Evolutionary conservation across 768 basidiomycete species (phyloP), one percentile per base, ranked within the genome.

Genomic region (Porpolomopsis calyptriformis): DNA sequence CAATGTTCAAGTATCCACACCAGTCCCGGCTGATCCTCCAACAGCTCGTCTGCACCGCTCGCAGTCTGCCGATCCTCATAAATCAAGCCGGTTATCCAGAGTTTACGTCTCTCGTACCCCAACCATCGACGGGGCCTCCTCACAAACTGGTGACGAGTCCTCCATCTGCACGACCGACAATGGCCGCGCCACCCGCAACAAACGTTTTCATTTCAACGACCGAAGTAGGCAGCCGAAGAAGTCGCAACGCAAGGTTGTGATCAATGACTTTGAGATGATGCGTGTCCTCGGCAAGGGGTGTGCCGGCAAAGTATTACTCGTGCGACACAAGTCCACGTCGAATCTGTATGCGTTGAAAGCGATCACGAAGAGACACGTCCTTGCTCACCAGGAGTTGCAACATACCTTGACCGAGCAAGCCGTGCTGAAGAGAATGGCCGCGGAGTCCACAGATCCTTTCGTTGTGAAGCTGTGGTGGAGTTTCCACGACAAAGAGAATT

Each of bases 181-280:
- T 45, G 64, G 66, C 49, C 42, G 46, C 18, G 52, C 51, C 31
- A 54, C 63, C 33, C 69, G 72, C 34, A 81, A 78, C 65, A 81
- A 76, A 54, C 75, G 77, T 22, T 60, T 58, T n/a, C 49, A 48
- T 37, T 59, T 59, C n/a, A 58, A 58, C 43, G 54, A 72, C 37
- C 76, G 74, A 27, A 75, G 59, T 46, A 66, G 75, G 56, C 69
- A 72, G 45, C 66, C 62, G 22, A 70, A 62, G 61, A 76, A 74
- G 56, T 76, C 77, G 56, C 81, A 76, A 47, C 74, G 78, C 44
- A 89, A 90, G 63, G 85, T 90, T 26, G 68, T 71, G 36, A 75
- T 98, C 48, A 77, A 89, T 53, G 92, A 97, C 66, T 99, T 99
- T 60, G 91, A 98, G 68, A 88, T 98, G 79, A 81, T 97, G 74